Base-by-base conservation (phyloP, 306 rosid species). In the Corylus avellana region DNA sequence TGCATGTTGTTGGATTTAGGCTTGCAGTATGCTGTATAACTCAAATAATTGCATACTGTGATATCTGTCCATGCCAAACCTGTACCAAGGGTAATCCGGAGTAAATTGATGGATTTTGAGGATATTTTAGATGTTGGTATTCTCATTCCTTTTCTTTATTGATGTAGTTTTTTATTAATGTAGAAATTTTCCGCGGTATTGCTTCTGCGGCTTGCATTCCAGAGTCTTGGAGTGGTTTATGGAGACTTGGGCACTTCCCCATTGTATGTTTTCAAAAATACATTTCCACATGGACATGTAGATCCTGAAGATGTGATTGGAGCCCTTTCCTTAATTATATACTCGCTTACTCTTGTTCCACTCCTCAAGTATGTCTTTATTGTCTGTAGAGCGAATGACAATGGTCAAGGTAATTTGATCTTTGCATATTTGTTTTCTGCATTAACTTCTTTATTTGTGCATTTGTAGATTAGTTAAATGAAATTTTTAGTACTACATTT, bases 231-330 rank as follows among this genome's bases (percentile, higher is more conserved):
- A 17, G 99, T 96, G 81, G 99, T 96, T 74, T 96, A 86, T 79
- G 99, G 99, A 72, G 99, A 96, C 86, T 87, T 96, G 88, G 99
- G 99, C 77, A 96, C 99, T 83, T 96, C 99, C 20, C 99, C 99
- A 4, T 85, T 96, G 82, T 96, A 96, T 46, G 99, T 96, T 61
- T 96, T 96, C 84, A 87, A 93, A 89, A 96, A 96, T 77, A 96
- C 94, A 57, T 96, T 93, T 89, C 97, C 99, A 3, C 14, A 3
- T 59, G 88, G 9, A 32, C 82, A 84, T 56, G 89, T 93, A 70
- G 53, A 96, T 82, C 81, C 81, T 4, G 98, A 96, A 81, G 96
- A 96, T 78, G 93, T 96, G 73, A 81, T 96, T 58, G 99, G 99
- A 80, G 97, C 99, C 53, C 96, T 96, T 83, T 96, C 99, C 64